phyloP scores from a whole-genome alignment of 2,329 filamentous ascomycete species.

The Alternaria gaisen region DNA sequence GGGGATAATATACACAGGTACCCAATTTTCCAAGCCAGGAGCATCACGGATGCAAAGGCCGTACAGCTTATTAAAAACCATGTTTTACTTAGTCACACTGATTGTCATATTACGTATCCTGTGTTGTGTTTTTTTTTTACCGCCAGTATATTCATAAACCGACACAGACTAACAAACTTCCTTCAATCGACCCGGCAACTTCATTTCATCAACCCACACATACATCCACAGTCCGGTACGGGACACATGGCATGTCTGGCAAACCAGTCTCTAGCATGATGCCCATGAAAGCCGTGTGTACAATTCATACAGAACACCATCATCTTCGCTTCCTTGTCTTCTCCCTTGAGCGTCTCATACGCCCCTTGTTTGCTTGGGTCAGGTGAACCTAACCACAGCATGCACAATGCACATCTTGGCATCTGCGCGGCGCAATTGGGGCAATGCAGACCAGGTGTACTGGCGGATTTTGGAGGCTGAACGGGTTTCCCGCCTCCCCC shows the following conservation, averaged over 20 bases:
- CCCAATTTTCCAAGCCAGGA: background rate
- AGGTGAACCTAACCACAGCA: constrained; percentile 67
- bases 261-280: constrained; percentile 71
- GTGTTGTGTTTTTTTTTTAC: background rate
- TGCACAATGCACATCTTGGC: constrained; percentile 70
- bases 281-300: constrained; percentile 70
- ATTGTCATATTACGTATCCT: background rate
- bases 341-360: constrained; percentile 46
- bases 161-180: background rate
- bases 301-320: constrained; percentile 70
- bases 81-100: background rate
- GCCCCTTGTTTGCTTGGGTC: constrained; percentile 59
- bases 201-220: constrained; percentile 57
- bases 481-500: background rate
- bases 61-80: background rate
- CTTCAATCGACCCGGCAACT: background rate
- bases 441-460: constrained; percentile 62
- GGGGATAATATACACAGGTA: background rate
- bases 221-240: constrained; percentile 64
- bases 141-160: background rate
- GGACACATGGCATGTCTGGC: constrained; percentile 62
- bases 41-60: background rate
- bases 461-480: constrained; percentile 20
- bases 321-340: constrained; percentile 63
- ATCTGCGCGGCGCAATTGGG: constrained; percentile 69